Percentiles rank a stretch among this genome's conserved stretches.
Evolutionary conservation across 164 flowering plant genomes (phyloP).

Genomic region (Platanus orientalis): DNA sequence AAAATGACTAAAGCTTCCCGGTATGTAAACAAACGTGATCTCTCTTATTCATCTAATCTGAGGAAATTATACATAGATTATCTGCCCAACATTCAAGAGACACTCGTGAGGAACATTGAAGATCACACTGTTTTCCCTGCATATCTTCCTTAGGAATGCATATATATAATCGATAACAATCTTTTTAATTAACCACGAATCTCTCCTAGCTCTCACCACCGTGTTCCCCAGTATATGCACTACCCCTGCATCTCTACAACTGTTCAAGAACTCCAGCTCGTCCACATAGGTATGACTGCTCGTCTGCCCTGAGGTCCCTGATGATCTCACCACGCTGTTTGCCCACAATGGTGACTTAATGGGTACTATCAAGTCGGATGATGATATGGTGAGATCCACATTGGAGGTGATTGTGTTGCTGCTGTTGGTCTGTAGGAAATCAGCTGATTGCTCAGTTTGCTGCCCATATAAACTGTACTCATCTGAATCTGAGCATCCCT

Average conservation of each 20-base stretch:
- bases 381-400: constrained; percentile 42
- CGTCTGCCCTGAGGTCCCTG: constrained; percentile 37
- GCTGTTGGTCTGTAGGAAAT: constrained; percentile 27
- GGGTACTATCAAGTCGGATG: constrained; percentile 63
- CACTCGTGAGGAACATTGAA: constrained; percentile 85
- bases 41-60: constrained; percentile 7
- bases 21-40: no score
- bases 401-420: constrained; percentile 30
- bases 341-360: constrained; percentile 31
- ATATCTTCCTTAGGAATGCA: no score
- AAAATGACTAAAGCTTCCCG: no score
- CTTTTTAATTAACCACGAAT: constrained; percentile 58
- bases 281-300: constrained; percentile 55
- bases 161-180: constrained; percentile 80
- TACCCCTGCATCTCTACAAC: constrained; percentile 87
- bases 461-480: constrained; percentile 51
- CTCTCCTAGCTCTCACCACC: constrained; percentile 71
- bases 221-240: constrained; percentile 93
- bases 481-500: constrained; percentile 43
- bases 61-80: constrained; percentile 56
- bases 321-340: constrained; percentile 23
- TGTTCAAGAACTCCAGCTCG: constrained; percentile 67
- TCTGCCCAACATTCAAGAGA: constrained; percentile 79
- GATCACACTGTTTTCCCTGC: no score
- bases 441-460: constrained; percentile 48